A percentile compares a stretch with the other conserved stretches of the same genome.
phyloP scores from a whole-genome alignment of 441 rosid genomes.

The Bruguiera hainesii region DNA sequence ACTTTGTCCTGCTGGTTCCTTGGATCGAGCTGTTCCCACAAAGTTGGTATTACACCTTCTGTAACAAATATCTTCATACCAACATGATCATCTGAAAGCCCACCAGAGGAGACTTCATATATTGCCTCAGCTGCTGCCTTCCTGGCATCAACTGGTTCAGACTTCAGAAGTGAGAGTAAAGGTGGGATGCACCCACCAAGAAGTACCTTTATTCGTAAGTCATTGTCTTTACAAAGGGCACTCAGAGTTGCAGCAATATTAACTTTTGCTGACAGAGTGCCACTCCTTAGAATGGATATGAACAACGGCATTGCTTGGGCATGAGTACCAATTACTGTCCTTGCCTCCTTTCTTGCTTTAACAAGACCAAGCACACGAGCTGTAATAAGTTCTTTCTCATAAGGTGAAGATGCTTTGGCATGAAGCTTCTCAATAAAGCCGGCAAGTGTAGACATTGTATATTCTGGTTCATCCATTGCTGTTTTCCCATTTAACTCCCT shows the following conservation, averaged over 20 bases:
- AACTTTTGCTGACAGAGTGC: constrained; percentile 62
- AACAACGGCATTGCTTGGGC: constrained; percentile 87
- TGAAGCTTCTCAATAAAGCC: constrained; percentile 78
- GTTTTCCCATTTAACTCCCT: constrained; percentile 53
- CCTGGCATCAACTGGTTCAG: constrained; percentile 64
- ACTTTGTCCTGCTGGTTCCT: constrained; percentile 59
- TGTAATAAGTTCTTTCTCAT: constrained; percentile 74
- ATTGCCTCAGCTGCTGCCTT: constrained; percentile 84
- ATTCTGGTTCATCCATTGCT: constrained; percentile 54
- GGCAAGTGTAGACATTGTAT: constrained; percentile 63
- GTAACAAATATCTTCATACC: constrained; percentile 84
- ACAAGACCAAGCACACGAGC: constrained; percentile 72
- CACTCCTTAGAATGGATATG: constrained; percentile 72
- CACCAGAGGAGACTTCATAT: constrained; percentile 77
- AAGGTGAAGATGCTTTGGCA: constrained; percentile 54
- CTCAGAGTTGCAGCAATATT: constrained; percentile 70
- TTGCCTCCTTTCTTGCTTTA: constrained; percentile 67
- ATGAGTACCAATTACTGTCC: constrained; percentile 64
- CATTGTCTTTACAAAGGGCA: constrained; percentile 70
- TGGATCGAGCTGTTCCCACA: constrained; percentile 75
- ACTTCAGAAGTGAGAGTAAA: constrained; percentile 70
- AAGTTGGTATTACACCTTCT: constrained; percentile 75
- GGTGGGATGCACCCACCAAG: constrained; percentile 97
- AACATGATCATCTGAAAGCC: constrained; percentile 70
- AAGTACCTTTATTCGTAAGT: constrained; percentile 68